A percentile compares a stretch with the other conserved stretches of the same genome.
phyloP scores from a whole-genome alignment of 805 yeast species.

The Starmerella floricola region DNA sequence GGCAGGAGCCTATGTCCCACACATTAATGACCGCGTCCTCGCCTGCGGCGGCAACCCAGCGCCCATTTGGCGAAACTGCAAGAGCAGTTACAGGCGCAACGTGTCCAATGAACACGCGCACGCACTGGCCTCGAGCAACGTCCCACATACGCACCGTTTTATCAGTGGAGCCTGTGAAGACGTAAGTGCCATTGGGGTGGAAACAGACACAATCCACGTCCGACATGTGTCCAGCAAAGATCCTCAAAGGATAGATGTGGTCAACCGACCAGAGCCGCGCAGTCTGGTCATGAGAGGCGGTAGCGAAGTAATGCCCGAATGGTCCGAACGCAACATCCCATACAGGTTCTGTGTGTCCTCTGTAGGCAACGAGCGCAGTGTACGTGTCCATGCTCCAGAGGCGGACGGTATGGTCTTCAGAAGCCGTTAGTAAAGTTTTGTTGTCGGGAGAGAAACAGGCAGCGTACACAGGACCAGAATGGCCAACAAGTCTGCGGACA shows the following conservation, averaged over 20 bases:
- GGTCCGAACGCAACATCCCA: constrained; percentile 97
- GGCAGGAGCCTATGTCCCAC: constrained; percentile 91
- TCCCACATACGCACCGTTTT: constrained; percentile 99
- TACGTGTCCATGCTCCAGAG: constrained; percentile 90
- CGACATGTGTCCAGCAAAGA: constrained; percentile 93
- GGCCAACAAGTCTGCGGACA: constrained; percentile 61
- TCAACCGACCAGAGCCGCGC: constrained; percentile 97
- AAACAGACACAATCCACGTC: constrained; percentile 92
- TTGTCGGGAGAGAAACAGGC: constrained; percentile 84
- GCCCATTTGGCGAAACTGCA: constrained; percentile 91
- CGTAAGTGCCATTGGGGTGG: constrained; percentile 92
- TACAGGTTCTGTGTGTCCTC: constrained; percentile 91
- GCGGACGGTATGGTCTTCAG: constrained; percentile 86
- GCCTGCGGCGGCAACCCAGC: constrained; percentile 92
- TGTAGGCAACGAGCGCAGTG: constrained; percentile 80
- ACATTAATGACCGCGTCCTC: constrained; percentile 80
- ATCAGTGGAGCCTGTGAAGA: constrained; percentile 90
- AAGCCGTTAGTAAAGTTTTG: constrained; percentile 61
- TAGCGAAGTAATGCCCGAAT: constrained; percentile 93
- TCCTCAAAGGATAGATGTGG: constrained; percentile 88
- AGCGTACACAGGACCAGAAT: constrained; percentile 88
- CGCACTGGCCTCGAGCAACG: constrained; percentile 73
- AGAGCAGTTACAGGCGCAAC: constrained; percentile 75
- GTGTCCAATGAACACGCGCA: constrained; percentile 85
- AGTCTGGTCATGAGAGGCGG: constrained; percentile 95